Conservation (phyloP, 805 yeast genomes). For the Blastobotrys chiropterorum region DNA sequence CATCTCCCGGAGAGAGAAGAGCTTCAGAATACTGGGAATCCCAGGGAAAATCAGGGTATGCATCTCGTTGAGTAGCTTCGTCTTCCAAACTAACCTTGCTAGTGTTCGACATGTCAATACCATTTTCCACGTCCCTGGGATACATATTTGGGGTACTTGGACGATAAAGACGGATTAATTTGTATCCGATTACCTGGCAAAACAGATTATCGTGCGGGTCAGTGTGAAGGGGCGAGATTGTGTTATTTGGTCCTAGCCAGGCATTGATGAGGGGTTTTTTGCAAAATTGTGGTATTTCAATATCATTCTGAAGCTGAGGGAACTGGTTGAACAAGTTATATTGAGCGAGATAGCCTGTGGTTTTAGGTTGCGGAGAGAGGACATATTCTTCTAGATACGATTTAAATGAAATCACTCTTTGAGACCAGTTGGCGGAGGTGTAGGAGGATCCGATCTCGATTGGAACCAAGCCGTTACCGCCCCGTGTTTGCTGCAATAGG, state of each 20-base stretch:
- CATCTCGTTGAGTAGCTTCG: conserved; percentile 11
- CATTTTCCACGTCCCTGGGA: conserved; percentile 6
- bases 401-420: conserved; percentile 15
- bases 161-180: conserved; percentile 14
- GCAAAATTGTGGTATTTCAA: conserved; percentile 19
- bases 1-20: conserved; percentile 24
- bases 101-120: conserved; percentile 19
- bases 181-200: conserved; percentile 24
- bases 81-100: conserved; percentile 21
- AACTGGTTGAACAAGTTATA: conserved; percentile 20
- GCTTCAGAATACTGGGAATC: conserved; percentile 17
- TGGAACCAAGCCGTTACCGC: conserved; percentile 20
- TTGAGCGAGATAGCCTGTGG: conserved; percentile 20
- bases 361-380: not conserved
- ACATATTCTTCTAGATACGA: conserved; percentile 15
- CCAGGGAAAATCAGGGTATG: conserved; percentile 22
- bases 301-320: conserved; percentile 15
- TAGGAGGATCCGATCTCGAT: conserved; percentile 23
- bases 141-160: conserved; percentile 13
- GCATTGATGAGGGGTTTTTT: conserved; percentile 13
- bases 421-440: conserved; percentile 19
- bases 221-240: conserved; percentile 25
- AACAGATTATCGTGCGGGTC: conserved; percentile 22
- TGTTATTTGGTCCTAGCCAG: conserved; percentile 25
- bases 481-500: conserved; percentile 9